These are phyloP conservation scores for Crucibulum laeve DNA, from an alignment of 768 basidiomycete species.

Conservation along the genomic window DNA sequence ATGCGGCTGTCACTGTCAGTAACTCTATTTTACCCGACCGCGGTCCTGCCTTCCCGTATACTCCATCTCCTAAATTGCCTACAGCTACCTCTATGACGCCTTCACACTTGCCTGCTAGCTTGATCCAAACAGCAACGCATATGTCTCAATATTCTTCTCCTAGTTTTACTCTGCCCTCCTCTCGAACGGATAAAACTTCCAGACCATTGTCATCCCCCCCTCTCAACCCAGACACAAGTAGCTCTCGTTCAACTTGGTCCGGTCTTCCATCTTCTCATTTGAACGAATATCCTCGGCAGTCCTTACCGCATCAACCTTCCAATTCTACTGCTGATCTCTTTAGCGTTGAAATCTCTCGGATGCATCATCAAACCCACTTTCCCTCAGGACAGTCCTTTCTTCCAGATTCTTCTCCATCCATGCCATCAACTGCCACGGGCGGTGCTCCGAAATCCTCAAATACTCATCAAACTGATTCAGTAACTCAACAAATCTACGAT, in stretches of 20 bases:
- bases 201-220: background rate
- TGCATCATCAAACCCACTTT: background rate
- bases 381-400: background rate
- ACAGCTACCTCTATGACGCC: background rate
- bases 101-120: background rate
- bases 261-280: background rate
- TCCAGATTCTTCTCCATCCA: background rate
- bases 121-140: background rate
- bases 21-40: background rate
- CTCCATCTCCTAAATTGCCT: background rate
- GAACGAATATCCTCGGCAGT: background rate
- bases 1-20: background rate
- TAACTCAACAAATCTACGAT: background rate
- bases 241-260: background rate
- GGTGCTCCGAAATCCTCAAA: background rate
- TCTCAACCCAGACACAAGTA: background rate
- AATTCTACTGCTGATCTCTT: background rate
- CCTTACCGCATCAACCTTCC: background rate
- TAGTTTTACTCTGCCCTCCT: background rate
- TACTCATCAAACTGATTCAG: background rate
- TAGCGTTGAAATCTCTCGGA: background rate
- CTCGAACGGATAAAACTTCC: background rate
- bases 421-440: background rate
- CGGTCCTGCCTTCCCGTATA: background rate
- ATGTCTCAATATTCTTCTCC: background rate